phyloP scores from a whole-genome alignment of 2,329 filamentous ascomycete genomes.

The Cytospora piceae region DNA sequence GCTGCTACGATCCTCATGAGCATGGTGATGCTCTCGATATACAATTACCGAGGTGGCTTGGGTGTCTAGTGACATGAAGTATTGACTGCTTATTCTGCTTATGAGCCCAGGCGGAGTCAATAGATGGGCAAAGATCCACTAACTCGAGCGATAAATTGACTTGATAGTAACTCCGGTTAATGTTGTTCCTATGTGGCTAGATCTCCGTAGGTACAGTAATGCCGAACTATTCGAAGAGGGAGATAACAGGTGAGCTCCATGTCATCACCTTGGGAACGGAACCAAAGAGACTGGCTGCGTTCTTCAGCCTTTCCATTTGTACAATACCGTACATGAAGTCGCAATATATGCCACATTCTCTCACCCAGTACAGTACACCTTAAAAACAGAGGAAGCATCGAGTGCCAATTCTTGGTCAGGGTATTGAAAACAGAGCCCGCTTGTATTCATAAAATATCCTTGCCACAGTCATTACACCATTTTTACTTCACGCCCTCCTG shows the following conservation, averaged over 20 bases:
- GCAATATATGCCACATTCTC: not conserved
- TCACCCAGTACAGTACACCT: constrained; percentile 11
- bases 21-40: no score
- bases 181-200: not conserved
- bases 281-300: not conserved
- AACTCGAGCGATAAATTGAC: not conserved
- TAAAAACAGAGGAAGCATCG: constrained; percentile 7
- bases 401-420: constrained; percentile 7
- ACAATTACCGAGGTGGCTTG: no score
- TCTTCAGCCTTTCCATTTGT: constrained; percentile 4
- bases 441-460: constrained; percentile 11
- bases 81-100: not conserved
- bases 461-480: not conserved
- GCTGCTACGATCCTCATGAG: no score
- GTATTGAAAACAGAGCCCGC: constrained; percentile 24
- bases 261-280: not conserved
- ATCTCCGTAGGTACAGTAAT: not conserved
- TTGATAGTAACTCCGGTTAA: not conserved
- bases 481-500: not conserved
- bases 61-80: no score
- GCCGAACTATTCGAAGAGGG: not conserved
- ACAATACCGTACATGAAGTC: constrained; percentile 1
- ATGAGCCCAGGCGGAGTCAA: not conserved
- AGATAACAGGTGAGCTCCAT: not conserved
- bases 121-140: not conserved